A percentile compares a stretch with the other conserved stretches of the same genome.
These are phyloP conservation scores for Naegleria gruberi DNA, from an alignment of 208 protist genomes.

Conservation along the genomic window DNA sequence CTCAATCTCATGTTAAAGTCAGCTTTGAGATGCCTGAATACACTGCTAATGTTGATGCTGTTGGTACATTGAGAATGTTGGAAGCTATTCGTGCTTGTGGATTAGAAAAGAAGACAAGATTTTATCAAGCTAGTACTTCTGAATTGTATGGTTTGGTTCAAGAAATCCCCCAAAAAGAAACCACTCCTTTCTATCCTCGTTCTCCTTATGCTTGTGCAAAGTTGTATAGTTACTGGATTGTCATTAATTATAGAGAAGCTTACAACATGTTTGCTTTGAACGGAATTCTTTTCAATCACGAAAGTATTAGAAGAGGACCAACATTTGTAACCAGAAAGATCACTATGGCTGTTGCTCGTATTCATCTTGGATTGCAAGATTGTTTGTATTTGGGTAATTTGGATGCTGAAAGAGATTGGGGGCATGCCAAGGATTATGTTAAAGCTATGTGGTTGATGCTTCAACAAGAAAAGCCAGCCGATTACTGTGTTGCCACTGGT, in stretches of 20 bases:
- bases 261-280: slow-evolving; percentile 81
- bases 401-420: slow-evolving; percentile 81
- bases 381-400: slow-evolving; percentile 76
- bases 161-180: slow-evolving; percentile 78
- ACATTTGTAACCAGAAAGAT: slow-evolving; percentile 93
- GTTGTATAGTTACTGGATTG: slow-evolving; percentile 83
- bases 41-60: slow-evolving; percentile 76
- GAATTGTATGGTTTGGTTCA: slow-evolving; percentile 82
- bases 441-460: slow-evolving; percentile 86
- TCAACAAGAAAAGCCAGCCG: slow-evolving; percentile 69
- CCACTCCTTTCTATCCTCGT: slow-evolving; percentile 88
- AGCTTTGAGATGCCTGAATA: slow-evolving; percentile 89
- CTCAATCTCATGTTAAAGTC: slow-evolving; percentile 84
- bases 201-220: slow-evolving; percentile 85
- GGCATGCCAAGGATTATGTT: slow-evolving; percentile 83
- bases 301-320: slow-evolving; percentile 73
- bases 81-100: slow-evolving; percentile 71
- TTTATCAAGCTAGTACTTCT: slow-evolving; percentile 53
- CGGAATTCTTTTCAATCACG: slow-evolving; percentile 92
- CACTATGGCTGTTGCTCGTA: slow-evolving; percentile 77
- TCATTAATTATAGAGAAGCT: slow-evolving; percentile 88
- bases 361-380: slow-evolving; percentile 59
- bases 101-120: slow-evolving; percentile 41
- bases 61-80: slow-evolving; percentile 76
- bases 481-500: slow-evolving; percentile 83